phyloP scores from a whole-genome alignment of 306 rosid species.

The Cicer chorassanicum region DNA sequence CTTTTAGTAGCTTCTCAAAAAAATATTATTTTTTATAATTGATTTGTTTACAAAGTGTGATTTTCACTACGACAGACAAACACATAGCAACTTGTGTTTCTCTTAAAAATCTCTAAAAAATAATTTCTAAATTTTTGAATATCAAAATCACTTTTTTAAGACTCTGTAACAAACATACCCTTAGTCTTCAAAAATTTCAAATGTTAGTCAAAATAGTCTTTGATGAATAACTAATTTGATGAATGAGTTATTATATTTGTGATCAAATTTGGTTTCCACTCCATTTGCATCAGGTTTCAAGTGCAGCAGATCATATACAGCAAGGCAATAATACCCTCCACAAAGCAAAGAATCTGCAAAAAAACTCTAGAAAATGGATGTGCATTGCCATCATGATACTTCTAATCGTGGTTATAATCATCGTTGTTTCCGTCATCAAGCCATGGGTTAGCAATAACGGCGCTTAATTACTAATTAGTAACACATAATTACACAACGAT shows the following conservation, averaged over 20 bases:
- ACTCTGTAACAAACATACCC: too few species aligned
- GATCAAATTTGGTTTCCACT: neutral
- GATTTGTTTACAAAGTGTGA: too few species aligned
- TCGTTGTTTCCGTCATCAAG: slow-evolving; percentile 67
- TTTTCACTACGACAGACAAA: too few species aligned
- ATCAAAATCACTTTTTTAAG: too few species aligned
- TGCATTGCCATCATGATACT: slow-evolving; percentile 85
- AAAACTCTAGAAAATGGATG: slow-evolving; percentile 90
- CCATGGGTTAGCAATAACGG: slow-evolving; percentile 70
- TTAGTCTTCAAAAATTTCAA: neutral
- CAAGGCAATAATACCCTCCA: slow-evolving; percentile 78
- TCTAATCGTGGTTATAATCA: slow-evolving; percentile 65
- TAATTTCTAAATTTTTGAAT: too few species aligned
- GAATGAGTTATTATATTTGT: slow-evolving; percentile 31
- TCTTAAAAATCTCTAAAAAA: too few species aligned
- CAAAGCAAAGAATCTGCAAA: slow-evolving; percentile 83
- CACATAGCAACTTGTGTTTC: too few species aligned
- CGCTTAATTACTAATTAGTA: slow-evolving; percentile 50
- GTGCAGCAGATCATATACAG: slow-evolving; percentile 94
- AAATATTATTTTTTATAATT: too few species aligned
- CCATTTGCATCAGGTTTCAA: slow-evolving; percentile 63
- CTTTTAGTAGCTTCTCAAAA: too few species aligned
- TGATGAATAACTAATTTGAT: neutral
- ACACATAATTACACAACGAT: slow-evolving; percentile 6
- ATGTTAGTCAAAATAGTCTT: neutral